Conservation (phyloP, 495 filamentous ascomycete species). For the Daldinia concentrica region DNA sequence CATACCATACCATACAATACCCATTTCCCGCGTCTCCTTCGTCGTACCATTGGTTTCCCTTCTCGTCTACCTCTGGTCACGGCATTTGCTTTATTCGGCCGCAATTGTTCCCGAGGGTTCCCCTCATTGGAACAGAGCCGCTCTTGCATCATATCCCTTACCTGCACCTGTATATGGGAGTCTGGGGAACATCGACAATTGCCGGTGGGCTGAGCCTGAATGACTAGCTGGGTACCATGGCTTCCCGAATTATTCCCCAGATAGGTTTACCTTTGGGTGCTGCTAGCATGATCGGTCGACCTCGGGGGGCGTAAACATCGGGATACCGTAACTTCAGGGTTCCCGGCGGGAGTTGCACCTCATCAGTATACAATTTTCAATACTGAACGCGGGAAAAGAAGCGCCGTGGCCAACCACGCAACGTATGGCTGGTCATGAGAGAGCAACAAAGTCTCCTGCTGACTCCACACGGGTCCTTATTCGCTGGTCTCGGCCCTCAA, state of each 20-base stretch:
- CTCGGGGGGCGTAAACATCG: constrained; percentile 20
- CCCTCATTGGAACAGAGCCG: constrained; percentile 13
- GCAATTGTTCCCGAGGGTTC: constrained; percentile 2
- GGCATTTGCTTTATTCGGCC: constrained; percentile 27
- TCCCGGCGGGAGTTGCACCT: constrained; percentile 7
- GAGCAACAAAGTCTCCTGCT: constrained; percentile 10
- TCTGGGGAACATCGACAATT: constrained; percentile 13
- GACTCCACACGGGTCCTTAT: constrained; percentile 15
- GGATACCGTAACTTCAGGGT: constrained; percentile 2
- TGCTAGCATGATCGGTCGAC: constrained; percentile 24
- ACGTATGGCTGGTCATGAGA: constrained; percentile 18
- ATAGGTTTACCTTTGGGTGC: constrained; percentile 14
- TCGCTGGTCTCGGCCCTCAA: constrained; percentile 15
- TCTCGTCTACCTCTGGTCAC: not conserved
- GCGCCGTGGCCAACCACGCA: constrained; percentile 17
- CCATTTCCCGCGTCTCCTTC: constrained; percentile 5
- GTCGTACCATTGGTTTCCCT: constrained; percentile 16
- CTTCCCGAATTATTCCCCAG: constrained; percentile 5
- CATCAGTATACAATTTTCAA: constrained; percentile 8
- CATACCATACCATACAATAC: not conserved
- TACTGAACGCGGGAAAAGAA: constrained; percentile 13
- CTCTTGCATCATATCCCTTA: constrained; percentile 11
- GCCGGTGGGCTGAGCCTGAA: constrained; percentile 13
- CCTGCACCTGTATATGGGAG: not conserved
- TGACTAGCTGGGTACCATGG: not conserved